These are phyloP conservation scores for Hirschfeldia incana DNA, from an alignment of 345 rosid species.

Conservation along the genomic window DNA sequence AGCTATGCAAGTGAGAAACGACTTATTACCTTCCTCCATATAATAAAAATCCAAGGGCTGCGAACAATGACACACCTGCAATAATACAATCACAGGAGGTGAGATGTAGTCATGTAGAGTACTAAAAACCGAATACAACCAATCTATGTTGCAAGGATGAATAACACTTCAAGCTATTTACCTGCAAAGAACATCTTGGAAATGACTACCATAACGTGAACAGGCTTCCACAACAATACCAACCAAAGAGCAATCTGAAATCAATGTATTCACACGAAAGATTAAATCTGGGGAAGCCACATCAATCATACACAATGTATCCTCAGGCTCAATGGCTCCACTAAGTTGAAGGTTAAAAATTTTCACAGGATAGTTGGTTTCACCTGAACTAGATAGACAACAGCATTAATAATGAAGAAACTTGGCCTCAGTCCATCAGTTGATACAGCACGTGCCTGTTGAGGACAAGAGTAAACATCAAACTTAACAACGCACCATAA, in stretches of 20 bases:
- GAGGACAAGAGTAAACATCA: conserved; percentile 1
- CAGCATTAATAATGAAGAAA: conserved; percentile 74
- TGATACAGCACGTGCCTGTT: conserved; percentile 82
- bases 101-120: not conserved
- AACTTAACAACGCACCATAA: not conserved
- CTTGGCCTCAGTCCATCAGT: conserved; percentile 86
- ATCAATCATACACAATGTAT: not conserved
- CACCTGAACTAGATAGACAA: conserved; percentile 82
- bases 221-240: conserved; percentile 75
- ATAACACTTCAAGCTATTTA: conserved; percentile 27
- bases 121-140: not conserved
- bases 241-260: conserved; percentile 79
- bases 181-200: conserved; percentile 93
- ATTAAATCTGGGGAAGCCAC: not conserved
- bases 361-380: not conserved
- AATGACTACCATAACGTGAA: conserved; percentile 51
- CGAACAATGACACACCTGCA: conserved; percentile 64
- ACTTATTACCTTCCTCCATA: conserved; percentile 79
- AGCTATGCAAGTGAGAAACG: not conserved
- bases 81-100: conserved; percentile 14
- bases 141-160: not conserved
- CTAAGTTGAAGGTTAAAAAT: not conserved
- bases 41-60: conserved; percentile 72
- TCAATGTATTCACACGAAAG: conserved; percentile 18
- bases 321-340: not conserved